Base-by-base conservation (phyloP, 345 rosid species). In the Ricinus communis region DNA sequence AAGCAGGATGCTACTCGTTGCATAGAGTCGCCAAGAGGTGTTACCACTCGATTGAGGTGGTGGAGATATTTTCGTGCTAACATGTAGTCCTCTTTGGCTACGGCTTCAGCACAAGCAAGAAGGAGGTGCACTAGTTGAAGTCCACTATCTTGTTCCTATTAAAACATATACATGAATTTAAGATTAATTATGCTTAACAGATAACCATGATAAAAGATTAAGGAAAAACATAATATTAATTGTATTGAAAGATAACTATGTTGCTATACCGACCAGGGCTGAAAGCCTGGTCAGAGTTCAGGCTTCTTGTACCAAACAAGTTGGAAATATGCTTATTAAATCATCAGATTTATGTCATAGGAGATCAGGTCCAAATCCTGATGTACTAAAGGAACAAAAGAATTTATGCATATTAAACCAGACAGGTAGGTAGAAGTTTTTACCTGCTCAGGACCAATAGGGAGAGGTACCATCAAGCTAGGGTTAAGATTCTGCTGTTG, bases 61-160 rank as follows among this genome's bases (percentile, higher is more conserved):
- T 86, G 85, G n/a, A 88, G 83, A 59, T 79, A 79, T 74, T 74
- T 80, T 67, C 84, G 71, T 15, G 90, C 93, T 69, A 83, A 57
- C 82, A 85, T 79, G 84, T 77, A 88, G 79, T 88, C 93, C 71
- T 88, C 90, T 66, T 86, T 86, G 43, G 90, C 81, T 50, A 88
- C 87, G 0, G 88, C 90, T 58, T 84, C 90, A 5, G 88, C 93
- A 36, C 93, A 88, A 19, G 87, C 93, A 18, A 88, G 90, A 8
- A 88, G 88, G 11, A 88, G 87, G 74, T 87, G 89, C 59, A 85
- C 85, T 63, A 88, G 65, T 70, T 88, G 88, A 47, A 88, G 90
- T 14, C 92, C 92, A 57, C 90, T 88, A 63, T 86, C 92, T 71
- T 88, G 88, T 41, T 88, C 90, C 88, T 88, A 73, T 25, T 36